Conservation (phyloP, 441 rosid genomes). For the Croton laevigatus region DNA sequence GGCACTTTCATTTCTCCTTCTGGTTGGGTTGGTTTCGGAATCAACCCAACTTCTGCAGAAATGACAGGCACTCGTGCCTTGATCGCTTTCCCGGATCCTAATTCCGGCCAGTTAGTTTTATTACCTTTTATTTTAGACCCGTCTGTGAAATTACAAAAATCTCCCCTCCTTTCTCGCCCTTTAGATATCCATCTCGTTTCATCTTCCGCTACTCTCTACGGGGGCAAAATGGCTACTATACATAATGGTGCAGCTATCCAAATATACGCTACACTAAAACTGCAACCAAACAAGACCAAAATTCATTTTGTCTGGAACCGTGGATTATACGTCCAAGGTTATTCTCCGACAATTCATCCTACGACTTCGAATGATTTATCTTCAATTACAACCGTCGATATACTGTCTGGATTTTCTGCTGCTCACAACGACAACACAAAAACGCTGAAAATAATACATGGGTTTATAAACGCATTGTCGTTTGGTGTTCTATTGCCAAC, state of each 20-base stretch:
- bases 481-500: slow-evolving; percentile 80
- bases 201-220: slow-evolving; percentile 77
- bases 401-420: slow-evolving; percentile 57
- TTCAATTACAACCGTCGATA: slow-evolving; percentile 67
- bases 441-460: slow-evolving; percentile 53
- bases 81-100: slow-evolving; percentile 82
- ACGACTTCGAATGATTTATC: slow-evolving; percentile 80
- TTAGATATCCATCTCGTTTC: slow-evolving; percentile 67
- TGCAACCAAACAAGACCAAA: slow-evolving; percentile 55
- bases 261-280: slow-evolving; percentile 64
- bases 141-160: slow-evolving; percentile 74
- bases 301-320: slow-evolving; percentile 90
- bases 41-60: slow-evolving; percentile 65
- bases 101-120: slow-evolving; percentile 71
- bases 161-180: slow-evolving; percentile 78
- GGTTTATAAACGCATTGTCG: slow-evolving; percentile 54
- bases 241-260: slow-evolving; percentile 77
- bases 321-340: slow-evolving; percentile 94
- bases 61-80: slow-evolving; percentile 87
- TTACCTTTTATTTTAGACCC: slow-evolving; percentile 79
- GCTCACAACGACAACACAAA: slow-evolving; percentile 32
- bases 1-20: slow-evolving; percentile 91
- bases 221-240: slow-evolving; percentile 87
- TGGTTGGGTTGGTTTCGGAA: slow-evolving; percentile 94
- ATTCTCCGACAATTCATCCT: slow-evolving; percentile 94